Conservation (phyloP, 345 rosid genomes). For the Psidium friedrichsthalianum region DNA sequence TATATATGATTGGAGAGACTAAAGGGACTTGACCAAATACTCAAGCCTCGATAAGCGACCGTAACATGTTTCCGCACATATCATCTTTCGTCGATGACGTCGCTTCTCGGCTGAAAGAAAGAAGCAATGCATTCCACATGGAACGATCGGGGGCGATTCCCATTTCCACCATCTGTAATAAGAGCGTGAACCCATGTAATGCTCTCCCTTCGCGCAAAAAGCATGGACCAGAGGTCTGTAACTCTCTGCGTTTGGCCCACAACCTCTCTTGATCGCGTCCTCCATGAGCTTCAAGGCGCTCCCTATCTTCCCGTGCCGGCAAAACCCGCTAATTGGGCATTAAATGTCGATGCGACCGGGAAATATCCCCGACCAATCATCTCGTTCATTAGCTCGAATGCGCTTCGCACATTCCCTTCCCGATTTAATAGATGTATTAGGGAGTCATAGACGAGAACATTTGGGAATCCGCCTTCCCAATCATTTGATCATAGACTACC, state of each 20-base stretch:
- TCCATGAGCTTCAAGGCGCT: conserved; percentile 49
- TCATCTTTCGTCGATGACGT: conserved; percentile 6
- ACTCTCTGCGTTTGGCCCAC: conserved; percentile 30
- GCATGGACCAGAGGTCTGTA: conserved; percentile 31
- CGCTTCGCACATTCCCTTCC: conserved; percentile 25
- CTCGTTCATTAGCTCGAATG: conserved; percentile 47
- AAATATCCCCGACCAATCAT: conserved; percentile 34
- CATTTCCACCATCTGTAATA: conserved; percentile 49
- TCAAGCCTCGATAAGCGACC: conserved; percentile 8
- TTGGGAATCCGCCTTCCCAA: conserved; percentile 38
- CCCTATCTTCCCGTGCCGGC: conserved; percentile 40
- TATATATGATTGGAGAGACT: neutral
- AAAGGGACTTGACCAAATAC: neutral
- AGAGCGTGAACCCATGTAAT: conserved; percentile 25
- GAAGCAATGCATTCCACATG: conserved; percentile 47
- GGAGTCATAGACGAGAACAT: conserved; percentile 41
- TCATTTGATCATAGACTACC: conserved; percentile 39
- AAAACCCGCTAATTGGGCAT: conserved; percentile 39
- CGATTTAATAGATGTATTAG: conserved; percentile 45
- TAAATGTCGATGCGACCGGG: conserved; percentile 43
- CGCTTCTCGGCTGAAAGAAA: conserved; percentile 28
- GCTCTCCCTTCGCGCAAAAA: conserved; percentile 32
- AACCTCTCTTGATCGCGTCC: conserved; percentile 56
- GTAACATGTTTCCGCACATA: conserved; percentile 2
- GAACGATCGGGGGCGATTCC: conserved; percentile 39